Conservation (phyloP, 1,284 basidiomycete genomes). For the Fistulinella staudtii region DNA sequence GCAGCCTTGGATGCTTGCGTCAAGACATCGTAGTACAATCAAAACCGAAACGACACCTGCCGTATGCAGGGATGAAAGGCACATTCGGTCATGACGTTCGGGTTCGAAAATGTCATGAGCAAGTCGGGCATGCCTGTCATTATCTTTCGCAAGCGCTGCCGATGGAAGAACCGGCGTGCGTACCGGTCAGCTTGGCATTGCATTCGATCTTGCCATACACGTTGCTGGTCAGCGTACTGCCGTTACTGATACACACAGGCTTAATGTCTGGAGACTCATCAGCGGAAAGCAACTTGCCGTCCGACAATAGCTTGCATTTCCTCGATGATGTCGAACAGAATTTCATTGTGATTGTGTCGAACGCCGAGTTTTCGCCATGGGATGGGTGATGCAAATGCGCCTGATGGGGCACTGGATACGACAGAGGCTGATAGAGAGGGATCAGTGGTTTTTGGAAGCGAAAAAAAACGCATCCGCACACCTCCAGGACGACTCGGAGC, state of each 20-base stretch:
- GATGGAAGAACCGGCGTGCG: slow-evolving; percentile 5
- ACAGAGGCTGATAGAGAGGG: slow-evolving; percentile 32
- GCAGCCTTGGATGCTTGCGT: slow-evolving; percentile 47
- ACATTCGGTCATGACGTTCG: slow-evolving; percentile 70
- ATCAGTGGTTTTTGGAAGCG: slow-evolving; percentile 21
- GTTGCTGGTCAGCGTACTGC: slow-evolving; percentile 65
- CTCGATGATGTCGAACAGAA: slow-evolving; percentile 91
- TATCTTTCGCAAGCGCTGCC: neutral
- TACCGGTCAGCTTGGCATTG: slow-evolving; percentile 80
- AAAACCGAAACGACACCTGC: slow-evolving; percentile 41
- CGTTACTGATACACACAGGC: slow-evolving; percentile 50
- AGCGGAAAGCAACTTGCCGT: slow-evolving; percentile 46
- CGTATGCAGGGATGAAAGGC: slow-evolving; percentile 91
- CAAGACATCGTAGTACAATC: neutral
- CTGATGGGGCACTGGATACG: slow-evolving; percentile 47
- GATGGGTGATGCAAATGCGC: slow-evolving; percentile 84
- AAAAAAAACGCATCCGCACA: slow-evolving; percentile 2
- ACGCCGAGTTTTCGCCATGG: slow-evolving; percentile 90
- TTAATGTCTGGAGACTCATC: neutral
- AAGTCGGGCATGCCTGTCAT: slow-evolving; percentile 84
- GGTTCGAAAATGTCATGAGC: slow-evolving; percentile 75
- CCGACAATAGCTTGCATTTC: slow-evolving; percentile 82
- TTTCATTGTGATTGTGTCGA: slow-evolving; percentile 86
- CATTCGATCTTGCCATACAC: slow-evolving; percentile 81
- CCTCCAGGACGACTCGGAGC: slow-evolving; percentile 29